A percentile compares a stretch with the other conserved stretches of the same genome.
phyloP scores from a whole-genome alignment of 208 protist genomes.

The Endotrypanum monterogeii region DNA sequence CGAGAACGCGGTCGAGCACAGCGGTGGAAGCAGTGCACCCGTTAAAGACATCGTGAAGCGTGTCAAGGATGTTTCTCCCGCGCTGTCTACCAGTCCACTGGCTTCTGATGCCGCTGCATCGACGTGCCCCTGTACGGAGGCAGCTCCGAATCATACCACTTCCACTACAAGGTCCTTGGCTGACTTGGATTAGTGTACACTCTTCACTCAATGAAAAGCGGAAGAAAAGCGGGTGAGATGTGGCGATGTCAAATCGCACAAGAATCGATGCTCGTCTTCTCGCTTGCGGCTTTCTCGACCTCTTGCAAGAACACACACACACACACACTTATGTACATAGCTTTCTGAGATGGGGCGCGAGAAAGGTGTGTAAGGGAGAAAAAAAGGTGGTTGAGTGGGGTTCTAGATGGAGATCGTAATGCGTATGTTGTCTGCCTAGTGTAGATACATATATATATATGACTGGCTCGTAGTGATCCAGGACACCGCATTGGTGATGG shows the following conservation, averaged over 20 bases:
- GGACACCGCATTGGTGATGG: not conserved
- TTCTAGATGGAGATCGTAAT: not conserved
- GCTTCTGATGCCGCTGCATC: not conserved
- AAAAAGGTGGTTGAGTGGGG: too few relatives aligned
- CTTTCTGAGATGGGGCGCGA: not conserved
- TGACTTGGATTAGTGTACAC: not conserved
- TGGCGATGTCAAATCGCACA: not conserved
- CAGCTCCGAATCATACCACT: not conserved
- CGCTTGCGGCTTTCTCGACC: not conserved
- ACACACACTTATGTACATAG: not conserved
- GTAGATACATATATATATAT: not conserved
- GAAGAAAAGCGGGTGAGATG: not conserved
- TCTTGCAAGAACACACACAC: not conserved
- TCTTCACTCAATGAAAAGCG: too few relatives aligned
- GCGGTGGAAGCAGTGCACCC: not conserved
- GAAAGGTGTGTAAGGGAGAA: not conserved
- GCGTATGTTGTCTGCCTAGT: not conserved
- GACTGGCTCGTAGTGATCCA: not conserved
- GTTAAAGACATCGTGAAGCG: not conserved
- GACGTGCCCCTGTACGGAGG: not conserved
- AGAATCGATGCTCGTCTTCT: not conserved
- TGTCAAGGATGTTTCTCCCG: not conserved
- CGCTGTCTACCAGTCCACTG: not conserved
- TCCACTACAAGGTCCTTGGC: not conserved
- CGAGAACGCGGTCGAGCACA: not conserved